These are phyloP conservation scores for Lachancea kluyveri DNA, from an alignment of 805 yeast species.

Conservation along the genomic window DNA sequence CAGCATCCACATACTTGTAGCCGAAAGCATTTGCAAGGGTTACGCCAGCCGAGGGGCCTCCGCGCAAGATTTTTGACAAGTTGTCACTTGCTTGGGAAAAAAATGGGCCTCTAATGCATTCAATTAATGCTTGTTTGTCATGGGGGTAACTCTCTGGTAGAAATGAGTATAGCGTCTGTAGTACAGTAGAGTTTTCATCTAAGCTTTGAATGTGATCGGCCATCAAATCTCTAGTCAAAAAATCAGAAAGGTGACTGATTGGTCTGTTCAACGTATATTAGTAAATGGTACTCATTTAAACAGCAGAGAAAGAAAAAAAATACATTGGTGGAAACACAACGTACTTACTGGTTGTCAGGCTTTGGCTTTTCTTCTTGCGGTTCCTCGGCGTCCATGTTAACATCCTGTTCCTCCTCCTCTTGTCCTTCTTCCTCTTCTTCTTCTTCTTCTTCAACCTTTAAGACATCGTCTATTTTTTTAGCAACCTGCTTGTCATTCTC, in stretches of 20 bases:
- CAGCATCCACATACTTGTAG: constrained; percentile 7
- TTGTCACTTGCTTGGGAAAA: constrained; percentile 8
- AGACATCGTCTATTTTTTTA: constrained; percentile 44
- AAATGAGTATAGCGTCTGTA: constrained; percentile 4
- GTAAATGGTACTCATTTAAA: background rate
- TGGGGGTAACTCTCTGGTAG: constrained; percentile 5
- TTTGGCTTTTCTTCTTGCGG: background rate
- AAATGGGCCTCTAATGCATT: constrained; percentile 10
- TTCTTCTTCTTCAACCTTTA: constrained; percentile 30
- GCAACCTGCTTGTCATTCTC: constrained; percentile 49
- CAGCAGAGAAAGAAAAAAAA: constrained; percentile 1
- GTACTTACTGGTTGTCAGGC: constrained; percentile 7
- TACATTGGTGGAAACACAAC: background rate
- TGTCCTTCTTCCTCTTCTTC: constrained; percentile 17
- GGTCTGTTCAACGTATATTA: constrained; percentile 6
- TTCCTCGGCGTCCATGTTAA: constrained; percentile 12
- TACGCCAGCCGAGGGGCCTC: constrained; percentile 7
- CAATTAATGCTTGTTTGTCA: constrained; percentile 6
- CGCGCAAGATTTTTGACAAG: constrained; percentile 5
- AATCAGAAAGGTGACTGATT: constrained; percentile 7
- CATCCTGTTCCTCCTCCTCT: constrained; percentile 13
- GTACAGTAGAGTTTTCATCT: constrained; percentile 4
- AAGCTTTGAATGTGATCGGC: constrained; percentile 7
- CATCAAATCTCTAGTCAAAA: constrained; percentile 7
- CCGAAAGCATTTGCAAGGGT: constrained; percentile 8